phyloP scores from a whole-genome alignment of 352 stramenopile species.

The Globisporangium spiculum region DNA sequence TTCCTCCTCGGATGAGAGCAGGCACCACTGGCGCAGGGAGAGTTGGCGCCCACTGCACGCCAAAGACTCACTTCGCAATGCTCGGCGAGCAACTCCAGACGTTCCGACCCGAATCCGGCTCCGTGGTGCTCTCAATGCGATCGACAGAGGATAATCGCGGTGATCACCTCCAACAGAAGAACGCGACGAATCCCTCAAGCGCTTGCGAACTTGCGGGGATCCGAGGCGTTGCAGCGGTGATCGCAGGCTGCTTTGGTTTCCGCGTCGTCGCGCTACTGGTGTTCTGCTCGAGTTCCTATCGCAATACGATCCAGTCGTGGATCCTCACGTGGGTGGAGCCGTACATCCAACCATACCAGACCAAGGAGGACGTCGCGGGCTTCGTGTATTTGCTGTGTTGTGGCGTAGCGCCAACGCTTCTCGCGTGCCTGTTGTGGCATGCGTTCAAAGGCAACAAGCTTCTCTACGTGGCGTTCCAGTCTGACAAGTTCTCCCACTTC shows the following conservation, averaged over 20 bases:
- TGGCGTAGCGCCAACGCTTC: slow-evolving; percentile 15
- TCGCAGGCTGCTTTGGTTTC: slow-evolving; percentile 17
- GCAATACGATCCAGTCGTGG: slow-evolving; percentile 16
- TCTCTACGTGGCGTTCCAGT: slow-evolving; percentile 6
- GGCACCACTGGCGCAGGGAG: neutral
- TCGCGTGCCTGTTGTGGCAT: slow-evolving; percentile 21
- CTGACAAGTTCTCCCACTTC: neutral
- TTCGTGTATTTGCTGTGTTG: slow-evolving; percentile 26
- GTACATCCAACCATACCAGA: slow-evolving; percentile 20
- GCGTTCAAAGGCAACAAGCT: slow-evolving; percentile 7
- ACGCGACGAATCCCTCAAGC: neutral
- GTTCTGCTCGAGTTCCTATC: slow-evolving; percentile 26
- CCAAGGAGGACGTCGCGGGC: slow-evolving; percentile 16
- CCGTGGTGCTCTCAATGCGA: slow-evolving; percentile 1
- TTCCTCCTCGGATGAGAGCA: no score
- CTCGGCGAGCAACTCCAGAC: neutral
- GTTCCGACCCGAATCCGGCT: slow-evolving; percentile 1
- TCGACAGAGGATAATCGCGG: slow-evolving; percentile 2
- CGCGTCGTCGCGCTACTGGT: slow-evolving; percentile 20
- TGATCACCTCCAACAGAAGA: neutral
- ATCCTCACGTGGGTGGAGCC: slow-evolving; percentile 19
- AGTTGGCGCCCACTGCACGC: neutral
- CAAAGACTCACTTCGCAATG: slow-evolving; percentile 3
- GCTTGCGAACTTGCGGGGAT: neutral
- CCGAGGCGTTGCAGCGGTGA: slow-evolving; percentile 5